Conservation (phyloP, 306 rosid species). For the Prinsepia uniflora region DNA sequence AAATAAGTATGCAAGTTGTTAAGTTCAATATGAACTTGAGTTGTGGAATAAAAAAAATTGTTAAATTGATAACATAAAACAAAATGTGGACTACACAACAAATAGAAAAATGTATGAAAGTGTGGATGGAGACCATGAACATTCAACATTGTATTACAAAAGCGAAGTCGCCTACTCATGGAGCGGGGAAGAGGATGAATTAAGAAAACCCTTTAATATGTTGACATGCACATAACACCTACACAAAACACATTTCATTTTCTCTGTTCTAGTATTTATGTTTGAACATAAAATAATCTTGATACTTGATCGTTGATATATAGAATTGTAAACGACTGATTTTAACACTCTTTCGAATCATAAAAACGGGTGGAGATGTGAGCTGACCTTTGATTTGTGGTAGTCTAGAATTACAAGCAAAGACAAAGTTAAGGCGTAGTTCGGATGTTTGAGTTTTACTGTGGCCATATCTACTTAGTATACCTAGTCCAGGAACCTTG, state of each 20-base stretch:
- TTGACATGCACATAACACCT: neutral
- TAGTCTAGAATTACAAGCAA: slow-evolving; percentile 25
- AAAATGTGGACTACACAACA: neutral
- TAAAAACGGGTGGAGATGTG: slow-evolving; percentile 26
- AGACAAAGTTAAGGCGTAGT: slow-evolving; percentile 36
- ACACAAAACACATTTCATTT: neutral
- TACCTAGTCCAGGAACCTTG: slow-evolving; percentile 19
- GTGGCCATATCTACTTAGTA: neutral
- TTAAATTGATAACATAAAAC: neutral
- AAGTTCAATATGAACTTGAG: neutral
- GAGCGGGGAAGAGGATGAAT: neutral
- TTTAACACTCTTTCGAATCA: neutral
- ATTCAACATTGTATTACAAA: neutral
- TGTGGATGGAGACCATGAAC: neutral
- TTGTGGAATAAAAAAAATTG: neutral
- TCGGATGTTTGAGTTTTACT: slow-evolving; percentile 36
- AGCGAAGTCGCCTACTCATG: neutral
- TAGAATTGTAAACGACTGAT: too few species aligned
- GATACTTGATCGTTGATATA: too few species aligned
- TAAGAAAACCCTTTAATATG: neutral
- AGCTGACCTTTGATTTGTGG: slow-evolving; percentile 38
- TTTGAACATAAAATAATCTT: too few species aligned
- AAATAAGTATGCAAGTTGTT: neutral
- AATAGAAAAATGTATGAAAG: neutral
- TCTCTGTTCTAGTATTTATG: neutral